These are phyloP conservation scores for Bremia lactucae DNA, from an alignment of 352 stramenopile genomes.

Conservation along the genomic window DNA sequence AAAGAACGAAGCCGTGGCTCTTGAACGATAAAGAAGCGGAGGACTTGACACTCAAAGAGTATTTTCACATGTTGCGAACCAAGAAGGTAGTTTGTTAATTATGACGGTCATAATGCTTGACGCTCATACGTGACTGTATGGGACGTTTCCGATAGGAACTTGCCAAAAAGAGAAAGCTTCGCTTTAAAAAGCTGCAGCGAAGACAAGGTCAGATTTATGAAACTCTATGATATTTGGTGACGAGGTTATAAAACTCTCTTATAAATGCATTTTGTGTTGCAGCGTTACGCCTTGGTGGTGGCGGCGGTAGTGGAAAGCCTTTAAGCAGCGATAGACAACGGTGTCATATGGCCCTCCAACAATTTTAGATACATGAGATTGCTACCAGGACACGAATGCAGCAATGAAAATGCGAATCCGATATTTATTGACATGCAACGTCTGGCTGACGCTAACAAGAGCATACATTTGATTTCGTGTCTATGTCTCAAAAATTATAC, in stretches of 20 bases:
- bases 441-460: slow-evolving; percentile 7
- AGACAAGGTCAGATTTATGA: slow-evolving; percentile 30
- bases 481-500: too few relatives aligned
- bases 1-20: slow-evolving; percentile 56
- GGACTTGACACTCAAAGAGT: slow-evolving; percentile 40
- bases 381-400: background rate
- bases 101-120: background rate
- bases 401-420: slow-evolving; percentile 4
- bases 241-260: too few relatives aligned
- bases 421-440: slow-evolving; percentile 28
- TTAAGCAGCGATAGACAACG: slow-evolving; percentile 24
- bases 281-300: slow-evolving; percentile 19
- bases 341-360: slow-evolving; percentile 4
- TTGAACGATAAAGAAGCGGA: slow-evolving; percentile 34
- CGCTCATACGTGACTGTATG: slow-evolving; percentile 1
- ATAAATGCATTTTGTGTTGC: too few relatives aligned
- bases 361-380: background rate
- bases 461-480: too few relatives aligned
- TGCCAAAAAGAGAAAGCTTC: slow-evolving; percentile 59
- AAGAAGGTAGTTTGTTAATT: slow-evolving; percentile 43
- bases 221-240: too few relatives aligned
- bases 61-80: slow-evolving; percentile 44
- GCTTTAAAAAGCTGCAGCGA: slow-evolving; percentile 59
- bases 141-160: slow-evolving; percentile 29
- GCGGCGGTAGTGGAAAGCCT: slow-evolving; percentile 18